Evolutionary conservation across 225 moss, liverwort and hornwort species (phyloP).

Genomic region (Takakia lepidozioides): DNA sequence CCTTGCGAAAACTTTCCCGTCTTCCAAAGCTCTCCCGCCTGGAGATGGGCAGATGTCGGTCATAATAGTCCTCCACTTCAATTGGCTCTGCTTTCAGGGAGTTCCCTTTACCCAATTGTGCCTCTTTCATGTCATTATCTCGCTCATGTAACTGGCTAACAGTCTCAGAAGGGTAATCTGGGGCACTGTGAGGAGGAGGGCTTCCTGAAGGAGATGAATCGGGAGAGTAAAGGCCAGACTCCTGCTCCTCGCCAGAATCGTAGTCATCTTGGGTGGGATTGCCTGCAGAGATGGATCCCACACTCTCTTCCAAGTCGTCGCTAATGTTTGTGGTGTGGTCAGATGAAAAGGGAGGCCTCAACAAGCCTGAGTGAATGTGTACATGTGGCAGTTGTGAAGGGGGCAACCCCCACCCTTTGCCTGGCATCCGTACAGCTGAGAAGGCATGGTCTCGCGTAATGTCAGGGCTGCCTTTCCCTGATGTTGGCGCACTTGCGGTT

Average conservation of each 20-base stretch:
- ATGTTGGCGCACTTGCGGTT: slow-evolving; percentile 28
- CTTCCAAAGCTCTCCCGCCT: slow-evolving; percentile 44
- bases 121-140: slow-evolving; percentile 28
- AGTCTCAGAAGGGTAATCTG: slow-evolving; percentile 24
- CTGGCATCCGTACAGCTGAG: slow-evolving; percentile 18
- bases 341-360: slow-evolving; percentile 50
- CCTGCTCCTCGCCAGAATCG: slow-evolving; percentile 73
- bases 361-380: slow-evolving; percentile 72
- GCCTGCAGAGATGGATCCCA: slow-evolving; percentile 96
- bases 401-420: slow-evolving; percentile 49
- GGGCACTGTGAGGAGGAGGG: slow-evolving; percentile 16
- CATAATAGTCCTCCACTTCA: slow-evolving; percentile 36
- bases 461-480: slow-evolving; percentile 30
- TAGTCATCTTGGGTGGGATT: slow-evolving; percentile 54
- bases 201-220: slow-evolving; percentile 46
- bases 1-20: slow-evolving; percentile 24
- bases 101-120: slow-evolving; percentile 27
- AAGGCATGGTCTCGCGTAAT: slow-evolving; percentile 30
- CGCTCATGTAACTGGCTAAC: slow-evolving; percentile 10
- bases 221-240: slow-evolving; percentile 58
- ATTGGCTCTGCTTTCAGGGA: slow-evolving; percentile 26
- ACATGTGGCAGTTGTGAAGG: slow-evolving; percentile 82
- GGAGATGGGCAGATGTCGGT: slow-evolving; percentile 30
- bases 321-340: slow-evolving; percentile 53
- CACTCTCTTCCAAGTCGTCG: slow-evolving; percentile 95